Base-by-base conservation (phyloP, 768 basidiomycete species). In the Lentinula boryana region DNA sequence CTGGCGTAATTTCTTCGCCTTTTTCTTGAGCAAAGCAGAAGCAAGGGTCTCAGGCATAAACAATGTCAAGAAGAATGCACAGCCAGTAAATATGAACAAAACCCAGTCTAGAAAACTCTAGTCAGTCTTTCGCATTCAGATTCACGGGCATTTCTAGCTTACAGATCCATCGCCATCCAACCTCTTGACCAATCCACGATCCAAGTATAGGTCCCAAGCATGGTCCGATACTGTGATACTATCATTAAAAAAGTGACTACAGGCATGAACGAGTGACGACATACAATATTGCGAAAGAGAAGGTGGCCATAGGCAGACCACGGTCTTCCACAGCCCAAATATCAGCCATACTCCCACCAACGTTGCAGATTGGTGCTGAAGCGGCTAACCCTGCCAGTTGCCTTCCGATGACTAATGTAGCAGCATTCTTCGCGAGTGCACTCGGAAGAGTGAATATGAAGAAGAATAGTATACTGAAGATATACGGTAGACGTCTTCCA, bases 31-130 rank as follows among this genome's bases (percentile, higher is more conserved):
- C 10, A 84, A 63, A 4, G 76, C 69, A 1, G 82, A 79, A 0
- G 78, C 77, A 53, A 81, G 79, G 1, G 80, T 82, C 67, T 84
- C 82, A 15, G 80, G 80, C n/a, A 81, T 76, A 63, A 80, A 70
- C 50, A 80, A 63, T 3, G 75, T 71, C 43, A 78, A 64, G 54
- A 71, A 35, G 63, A 73, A 75, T 55, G 73, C 73, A 23, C 72
- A 63, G 5, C 71, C 74, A 8, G 74, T 68, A 62, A 80, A 75
- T 66, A 79, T 76, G 62, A 79, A 75, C 38, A 78, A 72, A 63
- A 80, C 74, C 77, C 79, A 80, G 64, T 78, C 72, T 74, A 60
- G 49, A 1, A 23, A 48, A 43, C 13, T 38, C 5, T 27, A 27
- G 9, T 36, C 6, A 36, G 38, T 31, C 27, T 7, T 10, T 18